These are phyloP conservation scores for Alternaria sp. DNA, from an alignment of 2,329 filamentous ascomycete species.

Conservation along the genomic window DNA sequence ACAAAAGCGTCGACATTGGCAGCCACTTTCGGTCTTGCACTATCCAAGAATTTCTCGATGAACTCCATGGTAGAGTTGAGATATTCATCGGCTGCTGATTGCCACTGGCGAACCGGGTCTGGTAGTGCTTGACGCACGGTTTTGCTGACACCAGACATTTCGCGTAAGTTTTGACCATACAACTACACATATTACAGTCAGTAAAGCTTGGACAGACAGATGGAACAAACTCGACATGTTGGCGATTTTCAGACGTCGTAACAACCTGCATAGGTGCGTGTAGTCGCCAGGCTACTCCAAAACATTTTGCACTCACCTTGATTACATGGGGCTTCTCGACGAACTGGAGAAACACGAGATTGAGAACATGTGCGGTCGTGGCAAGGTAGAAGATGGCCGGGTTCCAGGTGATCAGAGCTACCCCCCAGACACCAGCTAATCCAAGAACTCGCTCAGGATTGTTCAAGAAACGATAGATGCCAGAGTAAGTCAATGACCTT, in stretches of 20 bases:
- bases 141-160: conserved; percentile 90
- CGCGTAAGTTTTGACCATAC: conserved; percentile 82
- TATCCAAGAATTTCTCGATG: conserved; percentile 89
- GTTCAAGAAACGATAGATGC: conserved; percentile 97
- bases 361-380: conserved; percentile 83
- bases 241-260: not conserved
- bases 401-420: conserved; percentile 92
- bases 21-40: conserved; percentile 83
- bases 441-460: conserved; percentile 96
- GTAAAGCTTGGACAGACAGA: not conserved
- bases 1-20: conserved; percentile 87
- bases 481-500: conserved; percentile 86
- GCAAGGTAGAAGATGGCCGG: conserved; percentile 86
- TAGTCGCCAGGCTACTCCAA: not conserved
- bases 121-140: conserved; percentile 89
- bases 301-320: conserved; percentile 8
- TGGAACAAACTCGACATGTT: not conserved
- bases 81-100: conserved; percentile 86
- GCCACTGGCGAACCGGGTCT: conserved; percentile 80
- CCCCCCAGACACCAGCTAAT: conserved; percentile 93
- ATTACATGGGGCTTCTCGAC: conserved; percentile 94
- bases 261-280: not conserved
- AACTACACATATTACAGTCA: conserved; percentile 53
- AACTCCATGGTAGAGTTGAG: conserved; percentile 87
- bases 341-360: conserved; percentile 86